Evolutionary conservation across 2,329 filamentous ascomycete species (phyloP).

Genomic region (Aurifilum marmelostoma): DNA sequence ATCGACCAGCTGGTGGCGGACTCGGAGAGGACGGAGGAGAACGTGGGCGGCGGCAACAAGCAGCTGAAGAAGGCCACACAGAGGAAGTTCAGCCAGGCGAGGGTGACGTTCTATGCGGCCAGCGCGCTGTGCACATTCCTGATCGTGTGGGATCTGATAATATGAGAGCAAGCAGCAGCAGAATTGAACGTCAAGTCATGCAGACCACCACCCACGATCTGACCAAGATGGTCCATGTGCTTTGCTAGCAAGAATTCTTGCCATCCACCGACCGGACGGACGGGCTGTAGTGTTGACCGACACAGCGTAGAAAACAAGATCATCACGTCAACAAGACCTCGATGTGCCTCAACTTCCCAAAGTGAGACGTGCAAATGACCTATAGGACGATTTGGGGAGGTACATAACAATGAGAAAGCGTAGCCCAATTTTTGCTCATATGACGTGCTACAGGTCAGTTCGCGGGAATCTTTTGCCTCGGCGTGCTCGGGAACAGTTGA

Average conservation of each 20-base stretch:
- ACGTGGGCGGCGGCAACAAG: slow-evolving; percentile 86
- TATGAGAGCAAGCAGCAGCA: slow-evolving; percentile 36
- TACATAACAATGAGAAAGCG: background rate
- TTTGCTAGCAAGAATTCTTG: background rate
- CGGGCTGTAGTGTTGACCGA: slow-evolving; percentile 8
- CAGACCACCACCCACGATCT: too few relatives aligned
- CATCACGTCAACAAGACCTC: background rate
- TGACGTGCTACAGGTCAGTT: slow-evolving; percentile 18
- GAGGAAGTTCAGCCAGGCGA: slow-evolving; percentile 67
- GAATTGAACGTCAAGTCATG: too few relatives aligned
- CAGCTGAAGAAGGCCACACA: slow-evolving; percentile 84
- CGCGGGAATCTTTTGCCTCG: slow-evolving; percentile 19
- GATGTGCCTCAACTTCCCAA: background rate
- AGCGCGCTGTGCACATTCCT: slow-evolving; percentile 74
- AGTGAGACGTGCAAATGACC: background rate
- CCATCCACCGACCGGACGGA: background rate
- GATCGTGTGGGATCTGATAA: slow-evolving; percentile 76
- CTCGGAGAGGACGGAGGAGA: slow-evolving; percentile 78
- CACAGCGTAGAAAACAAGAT: background rate
- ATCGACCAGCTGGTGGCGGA: slow-evolving; percentile 89
- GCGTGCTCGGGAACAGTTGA: slow-evolving; percentile 10
- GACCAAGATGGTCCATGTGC: background rate
- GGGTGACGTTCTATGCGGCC: slow-evolving; percentile 80
- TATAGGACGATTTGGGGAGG: slow-evolving; percentile 4
- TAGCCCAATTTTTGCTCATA: slow-evolving; percentile 12